A percentile compares a stretch with the other conserved stretches of the same genome.
Conservation (phyloP, 2,329 filamentous ascomycete species). For the Parastagonospora avenae region DNA sequence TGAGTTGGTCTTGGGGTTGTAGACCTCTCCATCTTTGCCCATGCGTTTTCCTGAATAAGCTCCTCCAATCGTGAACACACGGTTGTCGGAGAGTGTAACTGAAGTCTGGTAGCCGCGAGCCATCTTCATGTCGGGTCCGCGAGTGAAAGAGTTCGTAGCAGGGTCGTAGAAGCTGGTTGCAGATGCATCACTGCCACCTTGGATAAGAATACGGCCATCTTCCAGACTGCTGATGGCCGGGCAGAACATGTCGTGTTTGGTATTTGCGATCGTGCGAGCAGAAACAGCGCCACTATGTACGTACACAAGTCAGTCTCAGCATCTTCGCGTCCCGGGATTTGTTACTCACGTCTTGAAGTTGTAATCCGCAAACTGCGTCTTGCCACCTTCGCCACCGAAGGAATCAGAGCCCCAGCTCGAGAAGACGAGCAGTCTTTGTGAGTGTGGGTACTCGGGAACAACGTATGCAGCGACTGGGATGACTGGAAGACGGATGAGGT, state of each 20-base stretch:
- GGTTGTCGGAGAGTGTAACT: constrained; percentile 23
- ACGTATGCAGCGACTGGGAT: constrained; percentile 37
- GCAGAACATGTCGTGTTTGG: constrained; percentile 36
- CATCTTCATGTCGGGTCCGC: constrained; percentile 26
- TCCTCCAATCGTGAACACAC: constrained; percentile 34
- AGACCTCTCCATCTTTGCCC: constrained; percentile 35
- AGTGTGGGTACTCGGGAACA: constrained; percentile 29
- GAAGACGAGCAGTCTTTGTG: constrained; percentile 29
- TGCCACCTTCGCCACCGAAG: constrained; percentile 28
- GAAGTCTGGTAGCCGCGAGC: constrained; percentile 31
- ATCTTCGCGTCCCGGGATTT: not conserved
- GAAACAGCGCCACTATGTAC: constrained; percentile 23
- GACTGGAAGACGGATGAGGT: constrained; percentile 30
- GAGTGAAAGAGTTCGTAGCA: constrained; percentile 20
- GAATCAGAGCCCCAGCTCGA: constrained; percentile 34
- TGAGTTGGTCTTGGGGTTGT: constrained; percentile 48
- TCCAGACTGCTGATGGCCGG: constrained; percentile 31
- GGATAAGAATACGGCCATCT: constrained; percentile 29
- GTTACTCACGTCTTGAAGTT: constrained; percentile 28
- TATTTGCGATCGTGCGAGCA: constrained; percentile 28
- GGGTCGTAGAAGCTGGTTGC: constrained; percentile 30
- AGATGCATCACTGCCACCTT: constrained; percentile 30
- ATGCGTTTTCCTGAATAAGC: constrained; percentile 27
- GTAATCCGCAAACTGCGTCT: constrained; percentile 33
- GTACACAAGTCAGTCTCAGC: constrained; percentile 3